These are phyloP conservation scores for Lycium barbarum DNA, from an alignment of 257 asterid genomes.

Conservation along the genomic window DNA sequence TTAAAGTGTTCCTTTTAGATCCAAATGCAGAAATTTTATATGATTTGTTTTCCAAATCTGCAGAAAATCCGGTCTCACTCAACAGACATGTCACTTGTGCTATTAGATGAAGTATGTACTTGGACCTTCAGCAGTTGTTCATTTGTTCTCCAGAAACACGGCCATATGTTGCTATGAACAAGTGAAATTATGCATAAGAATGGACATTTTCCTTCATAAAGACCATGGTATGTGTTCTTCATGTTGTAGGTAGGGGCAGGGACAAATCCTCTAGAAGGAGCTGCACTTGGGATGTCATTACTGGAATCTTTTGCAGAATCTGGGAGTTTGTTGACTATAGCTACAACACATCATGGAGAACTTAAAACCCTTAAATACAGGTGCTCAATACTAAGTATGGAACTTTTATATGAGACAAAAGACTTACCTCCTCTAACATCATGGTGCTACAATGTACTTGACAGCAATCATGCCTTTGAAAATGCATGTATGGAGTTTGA, in stretches of 20 bases:
- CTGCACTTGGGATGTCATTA: slow-evolving; percentile 95
- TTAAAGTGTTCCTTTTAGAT: slow-evolving; percentile 31
- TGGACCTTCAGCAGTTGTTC: slow-evolving; percentile 24
- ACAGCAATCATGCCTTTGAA: slow-evolving; percentile 84
- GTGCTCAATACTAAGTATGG: slow-evolving; percentile 47
- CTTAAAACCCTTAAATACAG: slow-evolving; percentile 97
- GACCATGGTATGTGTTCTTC: slow-evolving; percentile 19
- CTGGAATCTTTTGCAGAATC: slow-evolving; percentile 89
- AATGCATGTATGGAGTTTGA: slow-evolving; percentile 99
- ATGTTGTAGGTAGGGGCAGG: slow-evolving; percentile 92
- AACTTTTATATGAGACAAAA: slow-evolving; percentile 31
- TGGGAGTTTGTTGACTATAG: slow-evolving; percentile 80
- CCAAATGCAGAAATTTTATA: slow-evolving; percentile 31
- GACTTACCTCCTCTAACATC: slow-evolving; percentile 36
- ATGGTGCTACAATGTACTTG: slow-evolving; percentile 38
- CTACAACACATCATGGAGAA: slow-evolving; percentile 98
- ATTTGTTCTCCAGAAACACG: slow-evolving; percentile 23
- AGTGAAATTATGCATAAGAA: slow-evolving; percentile 10
- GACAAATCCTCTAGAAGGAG: slow-evolving; percentile 98
- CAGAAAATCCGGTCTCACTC: slow-evolving; percentile 90
- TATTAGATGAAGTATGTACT: slow-evolving; percentile 85
- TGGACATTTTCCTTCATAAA: slow-evolving; percentile 20
- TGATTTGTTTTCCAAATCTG: slow-evolving; percentile 40
- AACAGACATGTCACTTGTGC: slow-evolving; percentile 75
- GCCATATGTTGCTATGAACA: background rate